These are phyloP conservation scores for Physcomitrellopsis africana DNA, from an alignment of 225 moss, liverwort and hornwort species.

Conservation along the genomic window DNA sequence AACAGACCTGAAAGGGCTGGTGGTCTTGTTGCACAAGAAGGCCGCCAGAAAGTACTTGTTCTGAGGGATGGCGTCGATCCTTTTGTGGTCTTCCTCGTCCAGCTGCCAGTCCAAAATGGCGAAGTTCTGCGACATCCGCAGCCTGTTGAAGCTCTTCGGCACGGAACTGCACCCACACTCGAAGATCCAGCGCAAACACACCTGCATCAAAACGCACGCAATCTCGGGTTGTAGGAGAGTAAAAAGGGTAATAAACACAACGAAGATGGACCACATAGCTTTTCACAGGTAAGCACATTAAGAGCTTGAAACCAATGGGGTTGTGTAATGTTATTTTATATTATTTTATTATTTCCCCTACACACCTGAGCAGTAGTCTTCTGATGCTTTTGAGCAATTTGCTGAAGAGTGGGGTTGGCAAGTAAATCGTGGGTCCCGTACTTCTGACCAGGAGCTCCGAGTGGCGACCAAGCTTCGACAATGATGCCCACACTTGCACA, in stretches of 20 bases:
- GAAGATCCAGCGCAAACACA: conserved; percentile 67
- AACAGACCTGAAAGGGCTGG: conserved; percentile 51
- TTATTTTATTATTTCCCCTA: too few species aligned
- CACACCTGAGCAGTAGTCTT: conserved; percentile 61
- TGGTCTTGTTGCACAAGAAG: conserved; percentile 50
- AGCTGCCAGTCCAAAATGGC: conserved; percentile 63
- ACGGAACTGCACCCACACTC: conserved; percentile 61
- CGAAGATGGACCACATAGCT: too few species aligned
- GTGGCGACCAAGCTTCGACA: conserved; percentile 67
- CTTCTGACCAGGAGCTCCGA: conserved; percentile 68
- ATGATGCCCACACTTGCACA: conserved; percentile 51
- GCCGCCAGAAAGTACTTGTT: conserved; percentile 44
- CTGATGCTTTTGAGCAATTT: conserved; percentile 51
- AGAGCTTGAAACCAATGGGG: too few species aligned
- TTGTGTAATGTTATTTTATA: too few species aligned
- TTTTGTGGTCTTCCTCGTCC: conserved; percentile 52
- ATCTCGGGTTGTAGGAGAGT: too few species aligned
- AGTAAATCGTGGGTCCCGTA: conserved; percentile 63
- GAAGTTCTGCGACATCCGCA: conserved; percentile 66
- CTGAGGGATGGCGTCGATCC: conserved; percentile 55
- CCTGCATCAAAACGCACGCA: conserved; percentile 34
- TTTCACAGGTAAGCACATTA: too few species aligned
- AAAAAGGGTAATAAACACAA: too few species aligned
- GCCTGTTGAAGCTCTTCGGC: conserved; percentile 69
- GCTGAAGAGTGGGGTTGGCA: conserved; percentile 34